These are phyloP conservation scores for Phytophthora aleatoria DNA, from an alignment of 352 stramenopile species.

Conservation along the genomic window DNA sequence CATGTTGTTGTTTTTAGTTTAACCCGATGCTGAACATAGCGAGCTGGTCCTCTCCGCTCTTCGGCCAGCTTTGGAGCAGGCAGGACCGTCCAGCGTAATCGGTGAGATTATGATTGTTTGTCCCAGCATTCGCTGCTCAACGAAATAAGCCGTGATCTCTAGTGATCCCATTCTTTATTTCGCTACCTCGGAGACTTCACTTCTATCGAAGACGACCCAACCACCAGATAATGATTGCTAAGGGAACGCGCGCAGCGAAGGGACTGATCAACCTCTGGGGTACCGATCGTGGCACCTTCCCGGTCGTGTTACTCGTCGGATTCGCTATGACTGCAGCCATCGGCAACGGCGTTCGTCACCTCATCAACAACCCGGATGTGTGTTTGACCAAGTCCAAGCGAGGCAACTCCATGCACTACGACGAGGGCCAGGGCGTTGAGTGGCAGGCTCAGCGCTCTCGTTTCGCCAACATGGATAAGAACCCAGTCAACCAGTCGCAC, in stretches of 20 bases:
- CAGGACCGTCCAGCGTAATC: not conserved
- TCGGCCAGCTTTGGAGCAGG: not conserved
- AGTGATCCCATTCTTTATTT: too few relatives aligned
- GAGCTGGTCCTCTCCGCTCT: constrained; percentile 9
- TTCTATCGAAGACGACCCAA: not conserved
- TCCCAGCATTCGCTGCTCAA: not conserved
- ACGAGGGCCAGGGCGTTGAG: constrained; percentile 33
- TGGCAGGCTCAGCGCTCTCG: constrained; percentile 51
- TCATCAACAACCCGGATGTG: constrained; percentile 46
- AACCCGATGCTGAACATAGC: constrained; percentile 3
- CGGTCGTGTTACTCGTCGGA: constrained; percentile 25
- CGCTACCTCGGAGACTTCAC: not conserved
- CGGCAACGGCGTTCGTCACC: constrained; percentile 26
- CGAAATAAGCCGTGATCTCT: too few relatives aligned
- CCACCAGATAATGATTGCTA: constrained; percentile 11
- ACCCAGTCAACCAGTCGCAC: constrained; percentile 63
- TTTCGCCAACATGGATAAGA: constrained; percentile 55
- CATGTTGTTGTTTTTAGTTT: not conserved
- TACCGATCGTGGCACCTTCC: constrained; percentile 50
- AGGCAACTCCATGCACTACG: constrained; percentile 47
- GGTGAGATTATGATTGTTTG: not conserved
- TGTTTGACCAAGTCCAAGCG: constrained; percentile 51
- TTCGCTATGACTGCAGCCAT: constrained; percentile 20
- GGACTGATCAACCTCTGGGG: constrained; percentile 52
- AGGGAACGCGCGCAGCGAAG: constrained; percentile 35